phyloP scores from a whole-genome alignment of 2,329 filamentous ascomycete genomes.

The Aspergillus niger region DNA sequence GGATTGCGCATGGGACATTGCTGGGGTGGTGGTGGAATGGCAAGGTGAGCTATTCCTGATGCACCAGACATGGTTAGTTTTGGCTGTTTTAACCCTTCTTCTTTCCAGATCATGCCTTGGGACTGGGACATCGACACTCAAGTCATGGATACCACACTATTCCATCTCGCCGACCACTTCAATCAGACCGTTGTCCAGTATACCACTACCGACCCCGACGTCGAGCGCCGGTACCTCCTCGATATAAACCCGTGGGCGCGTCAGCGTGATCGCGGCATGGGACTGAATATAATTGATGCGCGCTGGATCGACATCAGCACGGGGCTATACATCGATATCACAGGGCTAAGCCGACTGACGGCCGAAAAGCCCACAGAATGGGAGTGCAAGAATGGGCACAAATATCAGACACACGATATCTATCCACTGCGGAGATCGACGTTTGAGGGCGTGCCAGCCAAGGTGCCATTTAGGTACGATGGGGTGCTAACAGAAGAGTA shows the following conservation, averaged over 20 bases:
- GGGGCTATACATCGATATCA: conserved; percentile 83
- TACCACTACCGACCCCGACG: conserved; percentile 41
- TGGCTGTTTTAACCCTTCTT: neutral
- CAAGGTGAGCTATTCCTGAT: conserved; percentile 44
- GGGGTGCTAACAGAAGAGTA: conserved; percentile 45
- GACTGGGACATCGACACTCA: conserved; percentile 85
- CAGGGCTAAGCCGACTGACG: conserved; percentile 70
- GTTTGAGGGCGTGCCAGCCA: conserved; percentile 72
- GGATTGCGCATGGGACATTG: conserved; percentile 82
- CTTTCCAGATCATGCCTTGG: conserved; percentile 69
- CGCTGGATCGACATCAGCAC: conserved; percentile 77
- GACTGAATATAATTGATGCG: conserved; percentile 78
- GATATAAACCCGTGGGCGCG: conserved; percentile 74
- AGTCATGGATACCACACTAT: conserved; percentile 67
- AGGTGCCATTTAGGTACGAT: conserved; percentile 59
- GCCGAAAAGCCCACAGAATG: conserved; percentile 65
- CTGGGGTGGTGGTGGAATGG: conserved; percentile 89
- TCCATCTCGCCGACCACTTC: conserved; percentile 63
- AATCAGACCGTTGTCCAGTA: conserved; percentile 67
- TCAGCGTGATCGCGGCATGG: conserved; percentile 64
- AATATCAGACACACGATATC: conserved; percentile 69
- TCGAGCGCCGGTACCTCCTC: conserved; percentile 64
- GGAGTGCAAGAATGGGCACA: conserved; percentile 79
- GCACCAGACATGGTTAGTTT: neutral
- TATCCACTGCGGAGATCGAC: conserved; percentile 73